Percentiles rank a stretch among this genome's conserved stretches.
phyloP scores from a whole-genome alignment of 2,329 filamentous ascomycete genomes.

The Aspergillus sp. region DNA sequence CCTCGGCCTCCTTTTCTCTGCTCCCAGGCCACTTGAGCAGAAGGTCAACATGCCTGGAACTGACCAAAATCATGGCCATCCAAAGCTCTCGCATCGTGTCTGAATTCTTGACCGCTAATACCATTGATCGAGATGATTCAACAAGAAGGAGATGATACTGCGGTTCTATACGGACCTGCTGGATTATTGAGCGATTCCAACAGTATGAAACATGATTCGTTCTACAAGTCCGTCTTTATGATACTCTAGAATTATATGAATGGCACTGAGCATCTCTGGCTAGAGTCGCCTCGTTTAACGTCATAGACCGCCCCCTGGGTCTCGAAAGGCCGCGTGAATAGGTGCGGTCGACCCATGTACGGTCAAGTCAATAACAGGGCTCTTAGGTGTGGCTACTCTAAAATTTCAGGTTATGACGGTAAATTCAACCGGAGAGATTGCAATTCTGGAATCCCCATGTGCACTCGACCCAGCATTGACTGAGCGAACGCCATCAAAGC shows the following conservation, averaged over 20 bases:
- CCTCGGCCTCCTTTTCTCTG: too few species aligned
- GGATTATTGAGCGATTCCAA: slow-evolving; percentile 61
- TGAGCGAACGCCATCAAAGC: slow-evolving; percentile 68
- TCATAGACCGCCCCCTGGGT: too few species aligned
- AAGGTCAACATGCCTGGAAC: too few species aligned
- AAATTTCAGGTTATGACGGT: slow-evolving; percentile 61
- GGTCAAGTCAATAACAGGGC: too few species aligned
- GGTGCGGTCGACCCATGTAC: too few species aligned
- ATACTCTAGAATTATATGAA: slow-evolving; percentile 38
- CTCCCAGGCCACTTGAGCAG: too few species aligned
- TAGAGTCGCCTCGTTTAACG: slow-evolving; percentile 46
- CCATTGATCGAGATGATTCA: slow-evolving; percentile 51
- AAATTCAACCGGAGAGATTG: slow-evolving; percentile 72
- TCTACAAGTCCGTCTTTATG: not conserved
- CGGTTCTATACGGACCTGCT: slow-evolving; percentile 65
- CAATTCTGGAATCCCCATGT: slow-evolving; percentile 66
- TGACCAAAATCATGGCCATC: too few species aligned
- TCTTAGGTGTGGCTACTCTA: too few species aligned
- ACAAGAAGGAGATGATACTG: slow-evolving; percentile 72
- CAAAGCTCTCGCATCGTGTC: too few species aligned
- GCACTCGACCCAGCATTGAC: slow-evolving; percentile 64
- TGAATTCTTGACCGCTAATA: too few species aligned
- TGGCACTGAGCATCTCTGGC: slow-evolving; percentile 81
- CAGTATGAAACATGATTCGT: slow-evolving; percentile 70
- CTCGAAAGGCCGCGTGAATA: too few species aligned